Percentiles rank a stretch among this genome's conserved stretches.
Conservation (phyloP, 2,329 filamentous ascomycete species). For the Thielaviopsis musarum region DNA sequence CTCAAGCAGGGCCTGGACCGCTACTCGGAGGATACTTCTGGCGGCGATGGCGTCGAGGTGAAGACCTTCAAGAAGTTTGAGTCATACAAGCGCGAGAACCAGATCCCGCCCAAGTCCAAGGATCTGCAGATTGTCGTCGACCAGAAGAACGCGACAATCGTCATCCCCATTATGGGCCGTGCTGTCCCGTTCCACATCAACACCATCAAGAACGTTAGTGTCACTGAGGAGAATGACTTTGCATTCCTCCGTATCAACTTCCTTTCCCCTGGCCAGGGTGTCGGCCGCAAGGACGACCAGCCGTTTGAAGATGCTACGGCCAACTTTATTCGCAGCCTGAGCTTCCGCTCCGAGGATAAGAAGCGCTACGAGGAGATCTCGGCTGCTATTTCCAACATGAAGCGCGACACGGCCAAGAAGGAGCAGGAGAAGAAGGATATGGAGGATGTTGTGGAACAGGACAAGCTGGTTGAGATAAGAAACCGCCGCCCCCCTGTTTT, state of each 20-base stretch:
- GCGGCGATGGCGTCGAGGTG: conserved; percentile 75
- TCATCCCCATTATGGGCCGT: conserved; percentile 91
- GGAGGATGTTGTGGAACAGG: conserved; percentile 97
- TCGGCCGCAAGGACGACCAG: conserved; percentile 91
- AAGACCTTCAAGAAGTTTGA: conserved; percentile 99
- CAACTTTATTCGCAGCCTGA: conserved; percentile 90
- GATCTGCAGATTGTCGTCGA: conserved; percentile 85
- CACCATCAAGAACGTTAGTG: conserved; percentile 98
- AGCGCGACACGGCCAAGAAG: conserved; percentile 77
- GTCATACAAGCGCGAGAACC: conserved; percentile 95
- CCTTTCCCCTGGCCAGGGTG: conserved; percentile 88
- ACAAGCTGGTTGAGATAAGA: conserved; percentile 88
- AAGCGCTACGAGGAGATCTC: conserved; percentile 81
- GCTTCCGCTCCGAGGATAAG: conserved; percentile 81
- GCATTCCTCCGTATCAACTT: conserved; percentile 95
- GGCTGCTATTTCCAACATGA: conserved; percentile 86
- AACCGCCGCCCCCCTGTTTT: conserved; percentile 82
- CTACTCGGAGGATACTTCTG: conserved; percentile 72
- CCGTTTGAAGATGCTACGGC: conserved; percentile 93
- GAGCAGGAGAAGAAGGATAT: conserved; percentile 99
- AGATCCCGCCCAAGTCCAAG: conserved; percentile 66
- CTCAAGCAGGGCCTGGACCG: conserved; percentile 72
- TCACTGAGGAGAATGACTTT: conserved; percentile 89
- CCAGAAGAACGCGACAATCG: conserved; percentile 72
- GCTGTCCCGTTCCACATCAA: conserved; percentile 95